Percentiles rank a stretch among this genome's conserved stretches.
Evolutionary conservation across 306 rosid species (phyloP).

Genomic region (Corylus avellana): DNA sequence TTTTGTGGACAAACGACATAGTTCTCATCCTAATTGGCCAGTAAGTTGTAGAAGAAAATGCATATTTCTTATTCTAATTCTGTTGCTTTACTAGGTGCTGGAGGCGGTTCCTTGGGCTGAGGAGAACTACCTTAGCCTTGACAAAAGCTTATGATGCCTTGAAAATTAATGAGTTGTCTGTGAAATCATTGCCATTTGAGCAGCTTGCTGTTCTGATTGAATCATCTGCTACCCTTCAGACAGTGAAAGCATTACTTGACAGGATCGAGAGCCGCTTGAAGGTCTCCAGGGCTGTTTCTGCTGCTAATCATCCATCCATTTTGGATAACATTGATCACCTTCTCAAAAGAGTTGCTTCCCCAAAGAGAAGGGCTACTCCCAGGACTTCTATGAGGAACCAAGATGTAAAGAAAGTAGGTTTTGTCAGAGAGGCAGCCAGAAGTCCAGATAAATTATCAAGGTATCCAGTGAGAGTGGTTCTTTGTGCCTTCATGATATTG

Average conservation of each 20-base stretch:
- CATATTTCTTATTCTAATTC: conserved; percentile 6
- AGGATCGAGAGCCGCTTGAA: conserved; percentile 78
- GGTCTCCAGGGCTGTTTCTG: conserved; percentile 53
- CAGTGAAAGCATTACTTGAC: conserved; percentile 75
- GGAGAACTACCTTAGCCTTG: conserved; percentile 73
- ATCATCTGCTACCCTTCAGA: conserved; percentile 71
- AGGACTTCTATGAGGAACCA: conserved; percentile 53
- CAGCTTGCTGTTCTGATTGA: conserved; percentile 82
- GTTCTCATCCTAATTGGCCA: not conserved
- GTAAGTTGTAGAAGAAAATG: not conserved
- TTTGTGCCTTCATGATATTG: conserved; percentile 86
- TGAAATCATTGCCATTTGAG: conserved; percentile 87
- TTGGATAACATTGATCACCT: conserved; percentile 92
- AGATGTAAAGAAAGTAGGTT: conserved; percentile 45
- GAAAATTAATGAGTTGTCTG: conserved; percentile 65
- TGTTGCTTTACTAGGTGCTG: conserved; percentile 65
- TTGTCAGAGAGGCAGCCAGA: conserved; percentile 39
- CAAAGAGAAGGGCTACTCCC: conserved; percentile 70
- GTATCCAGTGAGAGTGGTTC: conserved; percentile 79
- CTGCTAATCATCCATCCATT: conserved; percentile 42
- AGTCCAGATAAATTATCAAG: conserved; percentile 56
- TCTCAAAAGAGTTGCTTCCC: conserved; percentile 80
- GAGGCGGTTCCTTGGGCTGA: conserved; percentile 62
- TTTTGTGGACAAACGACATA: too few species aligned
- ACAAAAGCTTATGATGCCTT: conserved; percentile 63